Evolutionary conservation across 305 asterid species (phyloP), one percentile per base, ranked within the genome.

Genomic region (Solanum aculeatissimum): DNA sequence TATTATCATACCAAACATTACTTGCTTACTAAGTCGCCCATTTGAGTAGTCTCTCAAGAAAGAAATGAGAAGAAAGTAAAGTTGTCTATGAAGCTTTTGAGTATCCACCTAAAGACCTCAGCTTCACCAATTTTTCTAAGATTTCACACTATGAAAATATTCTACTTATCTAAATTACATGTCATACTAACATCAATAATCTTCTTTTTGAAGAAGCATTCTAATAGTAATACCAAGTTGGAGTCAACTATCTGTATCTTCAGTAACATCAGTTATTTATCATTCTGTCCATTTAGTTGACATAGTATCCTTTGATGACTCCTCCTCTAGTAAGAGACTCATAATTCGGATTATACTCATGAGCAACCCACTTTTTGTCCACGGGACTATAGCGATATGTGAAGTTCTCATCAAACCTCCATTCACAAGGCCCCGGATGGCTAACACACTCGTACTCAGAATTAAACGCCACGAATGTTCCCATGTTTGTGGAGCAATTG

Each of bases 401-500:
- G 66, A 32, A 66, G 1, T 2, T 12, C 13, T 83, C 80, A 38
- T 87, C 89, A 43, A 87, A 87, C 38, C 12, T 82, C 89, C 89
- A 87, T n/a, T 83, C 84, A 43, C 89, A 87, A 27, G 82, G 27
- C 1, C 16, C 2, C 3, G n/a, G 9, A 71, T 14, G 57, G 2
- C 16, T n/a, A 47, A 43, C 32, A 84, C 87, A 84, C 19, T 11
- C 53, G 4, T 92, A 91, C 88, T 87, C 83, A 80, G 77, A 90
- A n/a, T 77, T 85, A 88, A 83, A 93, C 19, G 94, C 95, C 0
- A 90, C 86, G 4, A 95, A 92, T 2, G 93, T 93, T 71, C 98
- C 97, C 93, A 95, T 90, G 45, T 95, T 95, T 81, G 97, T 95
- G 29, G 97, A 92, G 89, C 97, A 95, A 84, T 93, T 95, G 88